Base-by-base conservation (phyloP, 352 stramenopile genomes). In the Aphanomyces astaci region DNA sequence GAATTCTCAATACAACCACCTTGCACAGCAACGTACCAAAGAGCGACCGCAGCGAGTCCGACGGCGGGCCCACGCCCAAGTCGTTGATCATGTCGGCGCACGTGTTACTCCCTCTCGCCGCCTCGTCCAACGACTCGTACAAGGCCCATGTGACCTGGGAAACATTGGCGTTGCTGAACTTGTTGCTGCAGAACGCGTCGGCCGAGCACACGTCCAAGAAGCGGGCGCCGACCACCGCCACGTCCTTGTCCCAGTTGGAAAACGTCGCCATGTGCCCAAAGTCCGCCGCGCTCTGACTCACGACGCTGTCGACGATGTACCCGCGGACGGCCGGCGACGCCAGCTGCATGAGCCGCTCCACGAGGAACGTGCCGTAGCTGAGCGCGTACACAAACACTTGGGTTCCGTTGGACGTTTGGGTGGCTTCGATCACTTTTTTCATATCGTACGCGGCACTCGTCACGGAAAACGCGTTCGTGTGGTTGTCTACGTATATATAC, bases 331-430 rank as follows among this genome's bases (percentile, higher is more conserved):
- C 71, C 1, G 75, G 71, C 19, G 81, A 68, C 11, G 59, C 67
- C 2, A 84, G 79, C 62, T 88, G 79, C 73, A 89, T 76, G n/a
- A 86, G 60, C 2, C 84, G 72, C 71, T 91, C 79, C 9, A 84
- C 76, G 19, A 89, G 64, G 31, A 80, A 76, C 28, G 84, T 85
- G n/a, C 82, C 84, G 48, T 87, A 87, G 15, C 83, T 83, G 5
- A 91, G 64, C 0, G 81, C 81, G 72, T 93, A 93, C 0, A 91
- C 67, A 36, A 82, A 76, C 49, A 82, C 76, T 19, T 82, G 45
- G 36, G 36, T n/a, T n/a, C n/a, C 36, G 4, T 76, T 80, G 11
- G 74, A 48, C 27, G 77, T 19, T 48, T 88, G 82, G 24, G 74
- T 81, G 7, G 59, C 53, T n/a, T 70, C 72, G 54, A 91, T 80